A percentile compares a stretch with the other conserved stretches of the same genome.
Conservation (phyloP, 805 yeast genomes). For the Candida suzukii region DNA sequence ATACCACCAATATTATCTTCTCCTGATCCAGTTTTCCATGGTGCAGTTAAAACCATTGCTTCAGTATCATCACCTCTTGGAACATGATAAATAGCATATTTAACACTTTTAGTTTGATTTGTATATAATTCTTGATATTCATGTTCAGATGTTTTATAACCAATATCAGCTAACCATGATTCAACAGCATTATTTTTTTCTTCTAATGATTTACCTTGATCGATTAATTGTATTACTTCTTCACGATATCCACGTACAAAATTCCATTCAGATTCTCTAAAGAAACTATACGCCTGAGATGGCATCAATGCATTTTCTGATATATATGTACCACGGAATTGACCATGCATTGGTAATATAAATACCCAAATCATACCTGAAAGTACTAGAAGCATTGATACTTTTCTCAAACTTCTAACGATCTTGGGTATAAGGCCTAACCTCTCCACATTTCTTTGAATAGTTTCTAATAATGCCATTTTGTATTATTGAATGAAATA, state of each 20-base stretch:
- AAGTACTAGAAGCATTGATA: constrained; percentile 35
- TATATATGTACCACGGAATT: constrained; percentile 74
- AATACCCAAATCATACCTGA: constrained; percentile 53
- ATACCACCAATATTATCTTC: constrained; percentile 74
- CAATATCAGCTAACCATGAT: constrained; percentile 62
- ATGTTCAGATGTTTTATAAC: constrained; percentile 54
- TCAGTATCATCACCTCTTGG: constrained; percentile 97
- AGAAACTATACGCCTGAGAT: constrained; percentile 87
- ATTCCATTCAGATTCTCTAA: constrained; percentile 93
- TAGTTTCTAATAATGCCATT: constrained; percentile 41
- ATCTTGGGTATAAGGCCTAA: constrained; percentile 41
- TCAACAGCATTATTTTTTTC: constrained; percentile 40
- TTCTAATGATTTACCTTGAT: constrained; percentile 11
- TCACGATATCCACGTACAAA: constrained; percentile 76
- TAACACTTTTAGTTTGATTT: constrained; percentile 14
- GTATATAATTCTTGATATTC: constrained; percentile 10
- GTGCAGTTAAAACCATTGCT: constrained; percentile 84
- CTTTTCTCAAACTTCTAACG: constrained; percentile 32
- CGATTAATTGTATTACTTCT: constrained; percentile 29
- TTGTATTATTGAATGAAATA: neutral
- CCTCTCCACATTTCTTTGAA: constrained; percentile 36
- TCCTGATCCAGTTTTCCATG: constrained; percentile 70
- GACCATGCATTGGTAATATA: constrained; percentile 72
- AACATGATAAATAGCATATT: constrained; percentile 83
- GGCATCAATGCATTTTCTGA: constrained; percentile 97